Percentiles rank a stretch among this genome's conserved stretches.
Evolutionary conservation across 2,329 filamentous ascomycete genomes (phyloP).

Genomic region (Pyricularia pennisetigena): DNA sequence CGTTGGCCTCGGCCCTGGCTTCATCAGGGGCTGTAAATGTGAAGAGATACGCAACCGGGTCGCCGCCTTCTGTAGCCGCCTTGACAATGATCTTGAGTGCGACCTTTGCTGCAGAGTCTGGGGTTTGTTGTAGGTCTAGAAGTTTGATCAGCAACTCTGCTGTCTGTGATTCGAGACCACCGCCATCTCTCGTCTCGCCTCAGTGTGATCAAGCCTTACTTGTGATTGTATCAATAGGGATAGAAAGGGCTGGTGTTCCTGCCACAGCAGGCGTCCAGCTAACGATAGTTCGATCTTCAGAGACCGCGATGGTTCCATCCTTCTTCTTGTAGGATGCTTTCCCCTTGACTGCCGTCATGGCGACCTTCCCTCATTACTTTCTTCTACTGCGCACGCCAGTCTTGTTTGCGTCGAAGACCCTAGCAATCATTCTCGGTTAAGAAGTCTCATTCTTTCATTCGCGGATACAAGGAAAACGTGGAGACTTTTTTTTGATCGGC

Average conservation of each 20-base stretch:
- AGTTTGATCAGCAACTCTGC: slow-evolving; percentile 4
- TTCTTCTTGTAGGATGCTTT: slow-evolving; percentile 88
- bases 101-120: slow-evolving; percentile 76
- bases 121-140: slow-evolving; percentile 87
- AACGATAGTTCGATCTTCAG: slow-evolving; percentile 61
- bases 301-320: slow-evolving; percentile 72
- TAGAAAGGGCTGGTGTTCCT: slow-evolving; percentile 54
- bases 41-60: slow-evolving; percentile 70
- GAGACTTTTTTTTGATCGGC: background rate
- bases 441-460: background rate
- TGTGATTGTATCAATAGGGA: slow-evolving; percentile 68
- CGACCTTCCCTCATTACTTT: background rate
- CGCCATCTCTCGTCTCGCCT: slow-evolving; percentile 3
- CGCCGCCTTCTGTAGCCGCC: slow-evolving; percentile 38
- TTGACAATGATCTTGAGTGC: slow-evolving; percentile 89
- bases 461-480: background rate
- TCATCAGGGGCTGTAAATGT: slow-evolving; percentile 72
- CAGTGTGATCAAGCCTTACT: slow-evolving; percentile 43
- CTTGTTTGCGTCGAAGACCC: background rate
- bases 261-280: slow-evolving; percentile 65
- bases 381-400: background rate
- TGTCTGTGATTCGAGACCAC: background rate
- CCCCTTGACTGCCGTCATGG: slow-evolving; percentile 52
- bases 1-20: slow-evolving; percentile 75
- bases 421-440: background rate